A percentile compares a stretch with the other conserved stretches of the same genome.
Conservation (phyloP, 148 eudicot species). For the Pharnaceum exiguum region DNA sequence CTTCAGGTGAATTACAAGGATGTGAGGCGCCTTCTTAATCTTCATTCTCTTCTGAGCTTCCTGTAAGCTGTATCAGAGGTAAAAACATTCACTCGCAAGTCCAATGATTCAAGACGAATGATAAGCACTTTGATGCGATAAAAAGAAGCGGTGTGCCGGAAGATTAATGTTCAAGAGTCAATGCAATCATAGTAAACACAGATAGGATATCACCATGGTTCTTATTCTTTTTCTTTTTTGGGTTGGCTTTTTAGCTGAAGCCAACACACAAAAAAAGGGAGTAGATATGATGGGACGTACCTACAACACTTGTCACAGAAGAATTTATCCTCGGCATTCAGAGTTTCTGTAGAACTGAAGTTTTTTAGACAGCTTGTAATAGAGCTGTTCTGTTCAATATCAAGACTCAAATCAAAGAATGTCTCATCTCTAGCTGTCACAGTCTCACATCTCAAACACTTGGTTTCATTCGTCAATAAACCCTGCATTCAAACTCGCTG, state of each 20-base stretch:
- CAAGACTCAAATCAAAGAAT: slow-evolving; percentile 78
- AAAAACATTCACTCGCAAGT: background rate
- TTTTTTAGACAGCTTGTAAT: slow-evolving; percentile 83
- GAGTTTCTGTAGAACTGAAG: slow-evolving; percentile 82
- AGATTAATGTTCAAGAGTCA: too few relatives aligned
- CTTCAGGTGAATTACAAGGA: slow-evolving; percentile 78
- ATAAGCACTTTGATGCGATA: background rate
- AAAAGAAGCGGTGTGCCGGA: too few relatives aligned
- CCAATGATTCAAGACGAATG: background rate
- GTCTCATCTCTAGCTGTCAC: slow-evolving; percentile 90
- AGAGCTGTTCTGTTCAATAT: slow-evolving; percentile 86
- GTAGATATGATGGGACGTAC: slow-evolving; percentile 25
- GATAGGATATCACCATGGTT: too few relatives aligned
- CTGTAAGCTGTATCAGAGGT: slow-evolving; percentile 53
- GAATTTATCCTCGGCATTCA: slow-evolving; percentile 84
- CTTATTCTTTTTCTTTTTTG: background rate
- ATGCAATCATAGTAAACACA: too few relatives aligned
- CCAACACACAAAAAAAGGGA: slow-evolving; percentile 4
- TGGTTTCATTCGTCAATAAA: slow-evolving; percentile 75
- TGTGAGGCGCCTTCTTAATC: slow-evolving; percentile 80
- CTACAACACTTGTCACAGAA: slow-evolving; percentile 90
- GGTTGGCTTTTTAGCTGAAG: background rate
- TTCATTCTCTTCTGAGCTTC: slow-evolving; percentile 95
- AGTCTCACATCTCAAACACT: slow-evolving; percentile 80
- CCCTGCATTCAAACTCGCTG: slow-evolving; percentile 45